phyloP scores from a whole-genome alignment of 2,329 filamentous ascomycete genomes.

The Byssochlamys sp. region DNA sequence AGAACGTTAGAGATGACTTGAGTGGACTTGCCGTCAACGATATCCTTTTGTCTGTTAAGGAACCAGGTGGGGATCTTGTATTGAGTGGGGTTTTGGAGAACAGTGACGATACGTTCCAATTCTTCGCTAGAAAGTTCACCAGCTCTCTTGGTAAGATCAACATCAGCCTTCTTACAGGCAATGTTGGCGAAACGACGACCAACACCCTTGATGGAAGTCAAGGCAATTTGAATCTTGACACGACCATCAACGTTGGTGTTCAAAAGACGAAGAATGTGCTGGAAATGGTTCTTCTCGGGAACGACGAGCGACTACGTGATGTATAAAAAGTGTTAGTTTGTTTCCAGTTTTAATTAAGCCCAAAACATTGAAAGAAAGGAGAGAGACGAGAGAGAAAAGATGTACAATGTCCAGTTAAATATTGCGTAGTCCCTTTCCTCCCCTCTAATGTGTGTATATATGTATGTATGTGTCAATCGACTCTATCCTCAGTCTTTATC shows the following conservation, averaged over 20 bases:
- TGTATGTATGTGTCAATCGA: no score
- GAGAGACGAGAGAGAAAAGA: no score
- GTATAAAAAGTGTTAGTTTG: no score
- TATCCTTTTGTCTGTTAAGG: constrained; percentile 99
- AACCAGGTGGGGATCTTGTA: constrained; percentile 99
- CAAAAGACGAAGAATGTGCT: constrained; percentile 80
- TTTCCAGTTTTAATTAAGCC: no score
- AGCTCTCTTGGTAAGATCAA: constrained; percentile 65
- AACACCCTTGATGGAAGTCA: constrained; percentile 99
- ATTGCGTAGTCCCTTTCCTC: no score
- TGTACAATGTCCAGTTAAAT: no score
- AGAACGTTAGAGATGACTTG: constrained; percentile 96
- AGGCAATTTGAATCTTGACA: constrained; percentile 98
- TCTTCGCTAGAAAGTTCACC: constrained; percentile 99
- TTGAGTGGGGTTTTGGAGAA: constrained; percentile 96
- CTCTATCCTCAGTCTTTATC: no score
- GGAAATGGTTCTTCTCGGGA: constrained; percentile 51
- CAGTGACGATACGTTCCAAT: constrained; percentile 99
- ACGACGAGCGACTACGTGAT: constrained; percentile 45
- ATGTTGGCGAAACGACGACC: constrained; percentile 99
- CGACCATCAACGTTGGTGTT: constrained; percentile 99
- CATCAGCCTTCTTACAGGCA: constrained; percentile 99
- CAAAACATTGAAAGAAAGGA: no score
- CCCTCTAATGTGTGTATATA: no score
- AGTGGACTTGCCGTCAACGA: constrained; percentile 95